Evolutionary conservation across 2,329 filamentous ascomycete genomes (phyloP), one percentile per base, ranked within the genome.

Genomic region (Geosmithia flava): DNA sequence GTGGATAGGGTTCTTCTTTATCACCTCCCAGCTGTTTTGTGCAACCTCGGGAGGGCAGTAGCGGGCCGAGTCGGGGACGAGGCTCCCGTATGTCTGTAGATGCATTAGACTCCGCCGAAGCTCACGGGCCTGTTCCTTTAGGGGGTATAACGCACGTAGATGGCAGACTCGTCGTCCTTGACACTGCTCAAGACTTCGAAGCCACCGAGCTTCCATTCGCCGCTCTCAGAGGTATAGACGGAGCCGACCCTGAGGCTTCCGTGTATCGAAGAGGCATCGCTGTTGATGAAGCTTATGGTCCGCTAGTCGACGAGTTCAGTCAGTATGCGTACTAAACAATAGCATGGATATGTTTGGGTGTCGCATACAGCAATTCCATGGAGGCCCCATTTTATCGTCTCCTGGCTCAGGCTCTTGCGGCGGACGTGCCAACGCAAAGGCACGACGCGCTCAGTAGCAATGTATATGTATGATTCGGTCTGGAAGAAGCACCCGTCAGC

Each of bases 301-400:
- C 88, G 86, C 81, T 90, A 54, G 29, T 65, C 49, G 65, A 56
- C 41, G 40, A 5, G 13, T 20, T 11, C 10, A 41, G 20, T 44
- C 19, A 37, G 33, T 37, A 37, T 13, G 20, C 41, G 19, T 20
- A 30, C 15, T 8, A 23, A 3, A 7, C n/a, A 42, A 44, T 11
- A 33, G 44, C 27, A 10, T 41, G n/a, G 15, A 8, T 15, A 11
- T 7, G 27, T 8, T 16, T 13, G 33, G 33, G 37, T 29, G 2
- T 13, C 27, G 16, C 71, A 43, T 74, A 89, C 85, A 55, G 93
- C 89, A 53, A 97, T 71, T 56, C 81, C 87, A 64, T 88, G 86
- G 41, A 98, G 67, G 0, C 93, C 93, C 93, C 93, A 98, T 79
- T 96, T 98, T 45, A 93, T 80, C 1, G 91, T 97, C 69, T 97